These are phyloP conservation scores for Reutealis trisperma DNA, from an alignment of 345 rosid species.

Conservation along the genomic window DNA sequence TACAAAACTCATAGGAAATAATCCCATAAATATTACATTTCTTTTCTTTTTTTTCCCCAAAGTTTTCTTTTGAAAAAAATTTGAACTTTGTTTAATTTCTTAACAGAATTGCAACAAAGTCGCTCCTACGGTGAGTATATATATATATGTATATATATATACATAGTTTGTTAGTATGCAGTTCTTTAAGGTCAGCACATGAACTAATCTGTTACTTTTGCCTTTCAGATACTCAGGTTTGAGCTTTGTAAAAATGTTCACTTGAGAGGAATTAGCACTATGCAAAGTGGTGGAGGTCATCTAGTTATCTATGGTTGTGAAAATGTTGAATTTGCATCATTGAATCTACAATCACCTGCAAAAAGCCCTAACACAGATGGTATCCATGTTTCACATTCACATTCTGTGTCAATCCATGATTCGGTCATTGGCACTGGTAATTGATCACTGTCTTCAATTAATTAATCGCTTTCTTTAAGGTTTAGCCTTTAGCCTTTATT, in stretches of 20 bases:
- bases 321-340: not conserved
- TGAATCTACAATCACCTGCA: slow-evolving; percentile 10
- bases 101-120: not conserved
- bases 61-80: no score
- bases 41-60: no score
- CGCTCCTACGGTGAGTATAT: not conserved
- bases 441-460: not conserved
- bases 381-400: slow-evolving; percentile 35
- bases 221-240: not conserved
- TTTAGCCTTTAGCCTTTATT: no score
- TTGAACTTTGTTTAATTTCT: not conserved
- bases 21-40: no score
- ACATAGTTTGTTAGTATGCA: no score
- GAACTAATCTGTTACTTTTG: not conserved
- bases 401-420: slow-evolving; percentile 18
- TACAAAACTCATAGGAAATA: not conserved
- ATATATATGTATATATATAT: no score
- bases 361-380: slow-evolving; percentile 50
- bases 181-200: not conserved
- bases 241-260: not conserved
- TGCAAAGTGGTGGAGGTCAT: not conserved
- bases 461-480: no score
- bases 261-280: not conserved
- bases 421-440: slow-evolving; percentile 35
- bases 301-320: not conserved